Evolutionary conservation across 805 yeast genomes (phyloP), one percentile per base, ranked within the genome.

Genomic region (Trichomonascus vanleenenianus): DNA sequence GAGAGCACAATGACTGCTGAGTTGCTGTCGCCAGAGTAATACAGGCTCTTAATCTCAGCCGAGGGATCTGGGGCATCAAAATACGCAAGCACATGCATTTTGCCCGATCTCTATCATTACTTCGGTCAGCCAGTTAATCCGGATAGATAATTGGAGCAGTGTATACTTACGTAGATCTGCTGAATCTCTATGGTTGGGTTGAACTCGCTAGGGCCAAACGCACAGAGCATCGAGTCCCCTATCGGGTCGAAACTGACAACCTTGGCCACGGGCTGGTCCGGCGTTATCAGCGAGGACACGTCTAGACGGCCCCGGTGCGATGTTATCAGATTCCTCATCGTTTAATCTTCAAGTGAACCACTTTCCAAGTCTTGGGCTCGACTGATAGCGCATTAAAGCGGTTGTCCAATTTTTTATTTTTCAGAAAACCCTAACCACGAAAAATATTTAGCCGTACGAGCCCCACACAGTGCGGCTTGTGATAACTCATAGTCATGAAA

Each of bases 171-270:
- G 14, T 36, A 40, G 55, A 77, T 77, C 60, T 83, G 89, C 56
- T 84, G 93, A n/a, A 85, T 83, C 63, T 86, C 95, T 42, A 82
- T 60, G 6, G 69, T 54, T 18, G 76, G 76, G 35, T 76, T 70
- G 34, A 79, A 84, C 30, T 47, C 69, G 50, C 73, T 65, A 15
- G 78, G 71, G 3, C 78, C 76, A 42, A 85, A 67, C 1, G 76
- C 83, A 51, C 79, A 74, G 0, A 93, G 78, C 33, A 87, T 70
- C 45, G 85, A 75, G 59, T 86, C 93, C 8, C 82, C 73, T 30
- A 85, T 75, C 0, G 84, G 74, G 59, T 87, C 95, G 56, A 86
- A 85, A 10, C 68, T 74, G 1, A 84, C 65, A 14, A 74, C 72
- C 1, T 32, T 18, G 16, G 70, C 55, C 5, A 79, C 65, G n/a